Percentiles rank a stretch among this genome's conserved stretches.
Conservation (phyloP, 768 basidiomycete species). For the Cystobasidiopsis lactophilus region DNA sequence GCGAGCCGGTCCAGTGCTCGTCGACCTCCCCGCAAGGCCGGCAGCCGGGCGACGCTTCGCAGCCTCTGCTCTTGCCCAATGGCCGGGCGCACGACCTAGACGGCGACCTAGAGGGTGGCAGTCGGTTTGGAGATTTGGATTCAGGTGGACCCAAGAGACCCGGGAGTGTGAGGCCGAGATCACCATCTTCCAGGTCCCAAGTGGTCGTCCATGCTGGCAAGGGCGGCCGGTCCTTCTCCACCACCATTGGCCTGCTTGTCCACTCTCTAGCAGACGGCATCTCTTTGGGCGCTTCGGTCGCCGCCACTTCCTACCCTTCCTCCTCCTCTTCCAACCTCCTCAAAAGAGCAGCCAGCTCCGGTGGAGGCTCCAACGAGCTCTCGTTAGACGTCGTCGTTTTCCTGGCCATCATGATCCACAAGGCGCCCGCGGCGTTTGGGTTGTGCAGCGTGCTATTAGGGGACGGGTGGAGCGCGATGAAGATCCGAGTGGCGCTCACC, state of each 20-base stretch:
- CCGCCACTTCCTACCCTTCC: slow-evolving; percentile 12
- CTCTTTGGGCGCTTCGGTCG: slow-evolving; percentile 49
- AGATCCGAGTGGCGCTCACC: slow-evolving; percentile 33
- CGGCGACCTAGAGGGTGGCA: no score
- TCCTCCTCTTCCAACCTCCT: neutral
- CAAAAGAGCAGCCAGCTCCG: no score
- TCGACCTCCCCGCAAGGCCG: neutral
- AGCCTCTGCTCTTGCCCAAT: slow-evolving; percentile 12
- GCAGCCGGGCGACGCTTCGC: slow-evolving; percentile 1
- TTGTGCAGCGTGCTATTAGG: slow-evolving; percentile 66
- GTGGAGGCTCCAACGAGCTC: slow-evolving; percentile 29
- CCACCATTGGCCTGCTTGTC: slow-evolving; percentile 64
- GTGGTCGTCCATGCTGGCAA: neutral
- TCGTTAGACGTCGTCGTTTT: slow-evolving; percentile 56
- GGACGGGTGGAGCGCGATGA: slow-evolving; percentile 35
- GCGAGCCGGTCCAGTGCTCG: neutral
- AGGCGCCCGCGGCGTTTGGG: slow-evolving; percentile 82
- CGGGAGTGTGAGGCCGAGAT: neutral
- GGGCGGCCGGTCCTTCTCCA: slow-evolving; percentile 33
- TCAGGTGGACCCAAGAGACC: slow-evolving; percentile 12
- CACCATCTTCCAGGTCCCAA: neutral
- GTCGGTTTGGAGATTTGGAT: slow-evolving; percentile 23
- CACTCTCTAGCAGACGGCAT: slow-evolving; percentile 84
- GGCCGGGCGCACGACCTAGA: no score
- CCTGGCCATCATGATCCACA: slow-evolving; percentile 73